Conservation (phyloP, 805 yeast genomes). For the Candida adriatica region DNA sequence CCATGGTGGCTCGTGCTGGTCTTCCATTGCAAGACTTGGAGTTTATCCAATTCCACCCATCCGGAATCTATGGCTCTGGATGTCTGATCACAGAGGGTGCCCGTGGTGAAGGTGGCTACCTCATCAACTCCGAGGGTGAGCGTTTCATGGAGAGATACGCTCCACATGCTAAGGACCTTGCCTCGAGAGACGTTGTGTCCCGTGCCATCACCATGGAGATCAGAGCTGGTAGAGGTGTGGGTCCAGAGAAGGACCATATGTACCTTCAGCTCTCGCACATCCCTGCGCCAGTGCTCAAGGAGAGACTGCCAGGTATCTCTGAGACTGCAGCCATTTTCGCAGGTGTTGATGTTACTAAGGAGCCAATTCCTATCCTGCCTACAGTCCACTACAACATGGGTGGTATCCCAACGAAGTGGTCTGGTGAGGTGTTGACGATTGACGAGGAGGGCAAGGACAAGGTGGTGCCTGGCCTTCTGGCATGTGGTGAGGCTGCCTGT, state of each 20-base stretch:
- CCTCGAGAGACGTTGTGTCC: constrained; percentile 96
- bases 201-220: constrained; percentile 98
- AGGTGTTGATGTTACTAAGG: constrained; percentile 98
- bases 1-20: constrained; percentile 98
- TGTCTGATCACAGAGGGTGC: constrained; percentile 99
- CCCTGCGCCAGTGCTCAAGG: constrained; percentile 86
- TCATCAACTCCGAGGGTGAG: constrained; percentile 95
- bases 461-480: constrained; percentile 86
- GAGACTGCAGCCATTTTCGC: constrained; percentile 98
- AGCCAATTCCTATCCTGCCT: constrained; percentile 97
- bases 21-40: constrained; percentile 96
- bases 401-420: constrained; percentile 97
- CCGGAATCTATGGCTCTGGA: constrained; percentile 99
- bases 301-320: constrained; percentile 98
- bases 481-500: constrained; percentile 99
- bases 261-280: constrained; percentile 88
- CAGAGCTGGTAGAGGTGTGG: constrained; percentile 99
- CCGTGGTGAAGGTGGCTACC: constrained; percentile 99
- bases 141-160: constrained; percentile 99
- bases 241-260: constrained; percentile 93
- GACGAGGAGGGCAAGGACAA: constrained; percentile 85
- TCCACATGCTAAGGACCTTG: constrained; percentile 96
- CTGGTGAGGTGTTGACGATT: constrained; percentile 85
- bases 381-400: constrained; percentile 99
- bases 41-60: constrained; percentile 98